These are phyloP conservation scores for Cryphonectria carpinicola DNA, from an alignment of 2,329 filamentous ascomycete species.

Conservation along the genomic window DNA sequence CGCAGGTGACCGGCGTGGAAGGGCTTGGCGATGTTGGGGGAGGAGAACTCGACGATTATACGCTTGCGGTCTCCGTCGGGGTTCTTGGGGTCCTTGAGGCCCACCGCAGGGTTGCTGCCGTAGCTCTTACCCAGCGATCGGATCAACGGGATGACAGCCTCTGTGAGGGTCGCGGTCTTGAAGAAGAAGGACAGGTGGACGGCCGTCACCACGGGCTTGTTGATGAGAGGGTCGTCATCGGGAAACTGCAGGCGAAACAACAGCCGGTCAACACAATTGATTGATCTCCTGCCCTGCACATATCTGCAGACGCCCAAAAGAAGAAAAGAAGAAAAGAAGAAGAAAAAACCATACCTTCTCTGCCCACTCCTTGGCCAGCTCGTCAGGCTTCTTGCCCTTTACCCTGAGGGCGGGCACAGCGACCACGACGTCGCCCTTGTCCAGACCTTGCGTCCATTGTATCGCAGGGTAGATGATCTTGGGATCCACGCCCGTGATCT, in stretches of 20 bases:
- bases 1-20: slow-evolving; percentile 80
- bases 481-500: slow-evolving; percentile 71
- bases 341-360: slow-evolving; percentile 56
- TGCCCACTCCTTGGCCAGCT: slow-evolving; percentile 64
- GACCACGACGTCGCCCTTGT: slow-evolving; percentile 81
- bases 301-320: no score
- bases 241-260: slow-evolving; percentile 59
- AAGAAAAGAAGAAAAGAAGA: no score
- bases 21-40: slow-evolving; percentile 84
- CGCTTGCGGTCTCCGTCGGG: slow-evolving; percentile 65
- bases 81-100: slow-evolving; percentile 65
- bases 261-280: background rate
- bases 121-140: slow-evolving; percentile 64
- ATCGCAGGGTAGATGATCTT: slow-evolving; percentile 75
- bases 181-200: slow-evolving; percentile 82
- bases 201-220: slow-evolving; percentile 68
- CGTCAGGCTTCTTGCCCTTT: slow-evolving; percentile 70
- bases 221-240: slow-evolving; percentile 69
- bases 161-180: slow-evolving; percentile 67
- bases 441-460: slow-evolving; percentile 77
- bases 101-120: slow-evolving; percentile 65
- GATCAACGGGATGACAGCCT: slow-evolving; percentile 71
- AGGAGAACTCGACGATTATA: slow-evolving; percentile 80
- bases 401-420: slow-evolving; percentile 79
- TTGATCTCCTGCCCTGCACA: background rate